Percentiles rank a stretch among this genome's conserved stretches.
Conservation (phyloP, 225 moss, liverwort and hornwort genomes). For the Polytrichum formosum region DNA sequence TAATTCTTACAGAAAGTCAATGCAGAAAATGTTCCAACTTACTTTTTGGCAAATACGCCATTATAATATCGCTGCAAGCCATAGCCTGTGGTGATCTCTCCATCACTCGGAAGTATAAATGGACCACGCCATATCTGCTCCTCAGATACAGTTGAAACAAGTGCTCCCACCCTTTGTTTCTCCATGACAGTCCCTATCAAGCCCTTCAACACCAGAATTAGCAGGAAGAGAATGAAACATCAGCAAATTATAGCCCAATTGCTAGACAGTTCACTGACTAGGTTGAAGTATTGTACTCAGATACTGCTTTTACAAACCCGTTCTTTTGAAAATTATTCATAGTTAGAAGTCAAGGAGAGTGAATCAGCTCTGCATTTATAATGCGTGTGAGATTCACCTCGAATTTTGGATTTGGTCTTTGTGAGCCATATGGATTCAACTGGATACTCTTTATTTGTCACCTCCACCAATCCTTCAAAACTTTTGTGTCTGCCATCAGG, state of each 20-base stretch:
- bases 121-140: constrained; percentile 68
- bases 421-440: constrained; percentile 71
- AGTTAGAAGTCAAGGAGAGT: background rate
- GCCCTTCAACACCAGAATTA: constrained; percentile 19
- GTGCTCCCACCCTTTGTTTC: constrained; percentile 52
- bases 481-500: constrained; percentile 32
- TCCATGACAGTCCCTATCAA: constrained; percentile 52
- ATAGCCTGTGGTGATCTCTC: constrained; percentile 59
- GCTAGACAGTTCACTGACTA: background rate
- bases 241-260: background rate
- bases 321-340: no score
- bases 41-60: constrained; percentile 63
- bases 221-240: background rate
- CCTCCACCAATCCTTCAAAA: constrained; percentile 44
- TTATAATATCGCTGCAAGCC: constrained; percentile 75
- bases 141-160: constrained; percentile 34
- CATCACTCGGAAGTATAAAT: constrained; percentile 53
- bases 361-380: background rate
- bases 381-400: constrained; percentile 28
- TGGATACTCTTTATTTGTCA: constrained; percentile 48
- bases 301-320: background rate
- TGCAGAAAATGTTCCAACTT: constrained; percentile 6
- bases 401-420: constrained; percentile 52
- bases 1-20: no score
- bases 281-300: background rate